Base-by-base conservation (phyloP, 805 yeast genomes). In the Helenozyma rhizophorensis region DNA sequence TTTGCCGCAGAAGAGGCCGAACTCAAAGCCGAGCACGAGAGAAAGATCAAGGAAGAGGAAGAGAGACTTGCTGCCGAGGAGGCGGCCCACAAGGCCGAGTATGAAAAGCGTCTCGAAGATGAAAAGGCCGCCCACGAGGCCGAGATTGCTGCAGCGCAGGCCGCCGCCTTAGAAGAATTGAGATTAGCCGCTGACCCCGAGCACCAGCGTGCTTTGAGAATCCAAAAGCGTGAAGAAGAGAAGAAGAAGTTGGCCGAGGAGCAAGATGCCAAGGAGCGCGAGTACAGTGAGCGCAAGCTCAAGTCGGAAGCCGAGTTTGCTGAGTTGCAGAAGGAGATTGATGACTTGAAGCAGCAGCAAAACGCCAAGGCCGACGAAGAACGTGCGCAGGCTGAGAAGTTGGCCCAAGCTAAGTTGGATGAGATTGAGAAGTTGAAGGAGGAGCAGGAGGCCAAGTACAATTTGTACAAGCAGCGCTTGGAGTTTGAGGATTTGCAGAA, bases 401-500 rank as follows among this genome's bases (percentile, higher is more conserved):
- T 57, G 26, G 66, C 64, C 11, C 58, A 54, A 37, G 42, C 43
- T 19, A 60, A 55, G 39, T 54, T 53, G 34, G 54, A 47, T 18
- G 63, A 60, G 30, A 56, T 56, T 39, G 60, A 60, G 42, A 55
- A 44, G 41, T 57, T 56, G 46, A 55, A 55, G 41, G 49, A 44
- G 26, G 66, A 60, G 40, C 65, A 60, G 37, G 56, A 51, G 17
- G 65, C 51, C 17, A 54, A 54, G 41, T 39, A 57, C 39, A 48
- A 37, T 34, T 51, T 61, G 32, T 58, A 47, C 37, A 50, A 52
- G 32, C 43, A 54, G 27, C 50, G 53, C 36, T 50, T 60, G 39
- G 60, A 56, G 30, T 52, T 56, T 30, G 67, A 60, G 43, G 69
- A 62, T 44, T 55, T 58, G 33, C 65, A 66, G 46, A 56, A 54